Conservation (phyloP, 768 basidiomycete genomes). For the Boletus rubescentipes region DNA sequence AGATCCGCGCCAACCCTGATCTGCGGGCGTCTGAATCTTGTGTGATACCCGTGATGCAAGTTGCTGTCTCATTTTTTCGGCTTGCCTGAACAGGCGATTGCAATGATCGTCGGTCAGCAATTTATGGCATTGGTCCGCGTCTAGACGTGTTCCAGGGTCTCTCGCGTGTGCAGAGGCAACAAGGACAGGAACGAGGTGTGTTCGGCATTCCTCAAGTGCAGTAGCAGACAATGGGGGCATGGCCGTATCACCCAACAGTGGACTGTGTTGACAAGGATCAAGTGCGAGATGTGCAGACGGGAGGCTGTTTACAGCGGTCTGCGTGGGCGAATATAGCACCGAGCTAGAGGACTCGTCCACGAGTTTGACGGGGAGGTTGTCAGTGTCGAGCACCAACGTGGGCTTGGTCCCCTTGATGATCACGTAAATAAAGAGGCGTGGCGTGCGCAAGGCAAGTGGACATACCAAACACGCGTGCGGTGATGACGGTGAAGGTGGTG, state of each 20-base stretch:
- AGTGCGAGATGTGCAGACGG: not conserved
- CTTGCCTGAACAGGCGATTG: conserved; percentile 16
- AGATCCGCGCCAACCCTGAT: conserved; percentile 1
- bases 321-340: conserved; percentile 11
- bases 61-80: conserved; percentile 28
- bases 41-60: conserved; percentile 11
- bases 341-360: conserved; percentile 1
- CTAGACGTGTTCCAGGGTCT: conserved; percentile 11
- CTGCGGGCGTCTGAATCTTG: not conserved
- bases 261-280: conserved; percentile 3
- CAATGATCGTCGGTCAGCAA: conserved; percentile 32
- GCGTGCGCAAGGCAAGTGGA: conserved; percentile 1
- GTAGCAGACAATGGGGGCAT: conserved; percentile 9
- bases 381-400: conserved; percentile 16
- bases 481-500: not conserved
- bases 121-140: conserved; percentile 19
- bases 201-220: conserved; percentile 27
- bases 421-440: conserved; percentile 9
- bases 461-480: conserved; percentile 20
- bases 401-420: conserved; percentile 9
- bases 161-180: conserved; percentile 16
- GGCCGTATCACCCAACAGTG: conserved; percentile 3
- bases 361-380: conserved; percentile 9
- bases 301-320: conserved; percentile 10
- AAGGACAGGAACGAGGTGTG: conserved; percentile 26